Base-by-base conservation (phyloP, 768 basidiomycete species). In the Austroboletus eburneus region DNA sequence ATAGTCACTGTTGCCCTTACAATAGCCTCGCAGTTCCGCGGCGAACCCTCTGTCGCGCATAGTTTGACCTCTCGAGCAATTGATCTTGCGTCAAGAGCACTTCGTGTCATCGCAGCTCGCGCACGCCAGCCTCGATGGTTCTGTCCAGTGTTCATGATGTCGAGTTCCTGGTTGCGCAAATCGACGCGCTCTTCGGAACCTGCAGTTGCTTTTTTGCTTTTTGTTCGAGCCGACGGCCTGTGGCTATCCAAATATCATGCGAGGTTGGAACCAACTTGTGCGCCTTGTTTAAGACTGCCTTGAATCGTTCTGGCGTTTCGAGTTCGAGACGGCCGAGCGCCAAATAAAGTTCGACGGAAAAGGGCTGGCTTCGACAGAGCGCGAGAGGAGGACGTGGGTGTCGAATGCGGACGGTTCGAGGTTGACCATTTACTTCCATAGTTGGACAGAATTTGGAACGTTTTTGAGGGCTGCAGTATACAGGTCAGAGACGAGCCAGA, bases 241-340 rank as follows among this genome's bases (percentile, higher is more conserved):
- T 95, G 2, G 96, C 96, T 50, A 99, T 96, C 94, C 95, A 99
- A 50, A 99, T 98, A 58, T 98, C 96, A 67, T 98, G 94, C 12
- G 85, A 88, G 0, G 96, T 99, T 2, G 94, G 95, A 29, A 98
- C 83, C 8, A 89, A 83, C 58, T 90, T 90, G 41, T 94, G 85
- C 3, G 96, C 96, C 65, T 89, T 93, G 75, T 99, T 98, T 46
- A 99, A 78, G 0, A 98, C 96, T 1, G 85, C 81, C 59, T 91
- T 90, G 0, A 95, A 95, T 29, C 82, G 80, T 20, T 91, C 88
- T 0, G 93, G 93, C 0, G 88, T 88, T n/a, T n/a, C n/a, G n/a
- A n/a, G n/a, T 69, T 98, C 96, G 6, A 98, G 77, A 9, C 95
- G 87, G 0, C 95, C 95, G n/a, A 99, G 85, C 2, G 95, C 94